A percentile compares a stretch with the other conserved stretches of the same genome.
Evolutionary conservation across 805 yeast species (phyloP).

Genomic region (Blastobotrys terrestris): DNA sequence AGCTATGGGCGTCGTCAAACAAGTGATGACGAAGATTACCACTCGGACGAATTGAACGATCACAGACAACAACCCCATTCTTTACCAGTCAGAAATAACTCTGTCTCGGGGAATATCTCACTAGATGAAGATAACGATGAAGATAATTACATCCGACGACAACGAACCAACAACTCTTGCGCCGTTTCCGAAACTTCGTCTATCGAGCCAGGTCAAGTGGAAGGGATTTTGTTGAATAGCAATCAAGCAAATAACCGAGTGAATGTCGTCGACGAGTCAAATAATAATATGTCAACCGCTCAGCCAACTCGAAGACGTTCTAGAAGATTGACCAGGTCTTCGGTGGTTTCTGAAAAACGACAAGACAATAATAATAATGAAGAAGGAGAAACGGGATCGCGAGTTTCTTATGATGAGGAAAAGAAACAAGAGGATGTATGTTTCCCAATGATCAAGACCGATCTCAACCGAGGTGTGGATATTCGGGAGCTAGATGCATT

Average conservation of each 20-base stretch:
- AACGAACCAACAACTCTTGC: constrained; percentile 13
- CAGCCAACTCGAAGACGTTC: constrained; percentile 5
- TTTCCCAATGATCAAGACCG: constrained; percentile 80
- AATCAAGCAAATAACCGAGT: neutral
- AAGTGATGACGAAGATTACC: neutral
- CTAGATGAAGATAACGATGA: neutral
- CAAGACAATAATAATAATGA: constrained; percentile 16
- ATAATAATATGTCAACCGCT: neutral
- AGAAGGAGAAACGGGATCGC: constrained; percentile 29
- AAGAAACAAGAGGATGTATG: constrained; percentile 98
- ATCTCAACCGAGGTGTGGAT: constrained; percentile 65
- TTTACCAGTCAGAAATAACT: constrained; percentile 29
- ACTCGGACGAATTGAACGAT: constrained; percentile 35
- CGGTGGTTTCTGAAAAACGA: constrained; percentile 47
- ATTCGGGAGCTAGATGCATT: constrained; percentile 86
- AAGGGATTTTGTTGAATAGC: constrained; percentile 19
- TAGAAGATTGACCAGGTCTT: constrained; percentile 26
- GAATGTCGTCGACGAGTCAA: neutral
- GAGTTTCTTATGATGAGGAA: constrained; percentile 56
- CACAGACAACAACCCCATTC: constrained; percentile 45
- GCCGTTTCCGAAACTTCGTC: constrained; percentile 18
- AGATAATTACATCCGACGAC: neutral
- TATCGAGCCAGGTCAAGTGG: constrained; percentile 14
- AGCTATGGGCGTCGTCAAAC: neutral
- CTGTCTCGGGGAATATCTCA: neutral